Evolutionary conservation across 345 rosid species (phyloP).

Genomic region (Cardamine resedifolia): DNA sequence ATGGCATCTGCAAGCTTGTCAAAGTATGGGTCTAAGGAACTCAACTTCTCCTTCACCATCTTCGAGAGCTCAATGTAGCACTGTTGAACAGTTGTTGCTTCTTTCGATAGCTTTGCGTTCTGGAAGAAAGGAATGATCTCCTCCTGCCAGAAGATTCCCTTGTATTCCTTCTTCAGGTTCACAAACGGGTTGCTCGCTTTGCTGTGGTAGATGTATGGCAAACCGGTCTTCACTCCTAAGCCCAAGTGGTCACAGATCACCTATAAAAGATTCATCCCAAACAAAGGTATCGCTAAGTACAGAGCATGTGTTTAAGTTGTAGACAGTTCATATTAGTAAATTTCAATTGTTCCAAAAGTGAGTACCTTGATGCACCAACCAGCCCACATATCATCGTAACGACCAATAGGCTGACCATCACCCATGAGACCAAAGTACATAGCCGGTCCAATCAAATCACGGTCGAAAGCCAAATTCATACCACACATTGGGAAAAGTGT

Average conservation of each 20-base stretch:
- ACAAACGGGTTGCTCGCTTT: conserved; percentile 96
- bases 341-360: neutral
- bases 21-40: conserved; percentile 76
- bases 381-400: conserved; percentile 98
- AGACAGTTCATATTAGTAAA: neutral
- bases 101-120: conserved; percentile 59
- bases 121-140: conserved; percentile 95
- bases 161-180: conserved; percentile 86
- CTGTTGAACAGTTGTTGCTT: conserved; percentile 73
- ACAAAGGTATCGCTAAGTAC: neutral
- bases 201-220: conserved; percentile 91
- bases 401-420: conserved; percentile 94
- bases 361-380: conserved; percentile 94
- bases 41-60: conserved; percentile 77
- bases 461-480: conserved; percentile 89
- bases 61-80: conserved; percentile 83
- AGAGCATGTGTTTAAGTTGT: neutral
- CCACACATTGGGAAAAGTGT: conserved; percentile 99
- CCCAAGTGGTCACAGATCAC: conserved; percentile 90
- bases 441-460: conserved; percentile 94
- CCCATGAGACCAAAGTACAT: conserved; percentile 99
- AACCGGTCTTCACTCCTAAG: conserved; percentile 82
- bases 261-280: conserved; percentile 35
- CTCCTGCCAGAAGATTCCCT: conserved; percentile 96
- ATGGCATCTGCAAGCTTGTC: conserved; percentile 87